Conservation (phyloP, 2,329 filamentous ascomycete genomes). For the Fusarium acutatum region DNA sequence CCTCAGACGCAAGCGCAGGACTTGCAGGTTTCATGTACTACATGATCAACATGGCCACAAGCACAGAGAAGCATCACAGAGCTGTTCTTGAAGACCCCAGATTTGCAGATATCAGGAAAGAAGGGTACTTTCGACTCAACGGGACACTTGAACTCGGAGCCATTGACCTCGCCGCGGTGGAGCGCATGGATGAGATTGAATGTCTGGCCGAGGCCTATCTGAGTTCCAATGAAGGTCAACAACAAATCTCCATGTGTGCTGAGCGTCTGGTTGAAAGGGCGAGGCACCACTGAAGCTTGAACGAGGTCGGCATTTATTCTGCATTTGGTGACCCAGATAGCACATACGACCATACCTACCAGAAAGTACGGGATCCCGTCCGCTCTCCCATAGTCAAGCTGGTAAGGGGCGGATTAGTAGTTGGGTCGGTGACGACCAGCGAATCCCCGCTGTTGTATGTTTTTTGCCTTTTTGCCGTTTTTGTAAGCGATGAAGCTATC, state of each 20-base stretch:
- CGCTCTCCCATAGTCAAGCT: slow-evolving; percentile 2
- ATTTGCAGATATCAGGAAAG: not conserved
- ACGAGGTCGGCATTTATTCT: not conserved
- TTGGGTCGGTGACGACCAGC: slow-evolving; percentile 4
- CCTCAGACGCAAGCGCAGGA: not conserved
- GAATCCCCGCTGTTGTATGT: slow-evolving; percentile 5
- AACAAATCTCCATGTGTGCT: not conserved
- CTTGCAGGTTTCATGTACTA: not conserved
- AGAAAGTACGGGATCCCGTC: slow-evolving; percentile 1
- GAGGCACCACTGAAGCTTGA: not conserved
- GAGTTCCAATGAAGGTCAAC: not conserved
- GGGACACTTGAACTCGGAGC: not conserved
- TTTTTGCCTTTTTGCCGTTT: not conserved
- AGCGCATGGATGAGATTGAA: not conserved
- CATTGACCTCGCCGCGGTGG: not conserved
- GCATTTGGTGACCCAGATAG: not conserved
- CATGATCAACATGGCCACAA: not conserved
- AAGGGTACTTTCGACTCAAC: not conserved
- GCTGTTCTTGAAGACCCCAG: not conserved
- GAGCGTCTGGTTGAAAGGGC: not conserved
- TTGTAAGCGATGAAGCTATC: not conserved
- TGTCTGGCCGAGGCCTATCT: not conserved
- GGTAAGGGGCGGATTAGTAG: not conserved
- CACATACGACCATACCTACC: not conserved
- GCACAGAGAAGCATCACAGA: not conserved